Percentiles rank a stretch among this genome's conserved stretches.
Conservation (phyloP, 345 rosid species). For the Dipteronia sinensis region DNA sequence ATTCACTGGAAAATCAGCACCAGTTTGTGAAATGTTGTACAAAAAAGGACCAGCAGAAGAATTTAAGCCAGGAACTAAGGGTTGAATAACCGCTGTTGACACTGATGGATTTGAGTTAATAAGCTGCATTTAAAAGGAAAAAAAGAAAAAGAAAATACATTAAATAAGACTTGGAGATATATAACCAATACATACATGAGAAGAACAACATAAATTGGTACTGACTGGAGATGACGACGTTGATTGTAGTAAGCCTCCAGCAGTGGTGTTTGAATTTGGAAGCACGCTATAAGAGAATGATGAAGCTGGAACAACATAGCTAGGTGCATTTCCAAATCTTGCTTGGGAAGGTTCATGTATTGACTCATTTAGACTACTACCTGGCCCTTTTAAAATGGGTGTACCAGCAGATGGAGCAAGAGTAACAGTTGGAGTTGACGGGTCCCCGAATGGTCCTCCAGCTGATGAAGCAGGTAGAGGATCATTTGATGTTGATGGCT, state of each 20-base stretch:
- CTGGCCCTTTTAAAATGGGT: slow-evolving; percentile 8
- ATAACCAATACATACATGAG: neutral
- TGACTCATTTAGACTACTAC: slow-evolving; percentile 9
- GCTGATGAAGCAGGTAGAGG: slow-evolving; percentile 9
- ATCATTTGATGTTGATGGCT: slow-evolving; percentile 16
- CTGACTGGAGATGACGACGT: slow-evolving; percentile 17
- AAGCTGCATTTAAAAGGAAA: slow-evolving; percentile 23
- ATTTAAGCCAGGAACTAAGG: slow-evolving; percentile 19
- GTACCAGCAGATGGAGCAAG: slow-evolving; percentile 11
- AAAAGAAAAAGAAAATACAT: neutral
- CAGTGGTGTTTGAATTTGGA: slow-evolving; percentile 8
- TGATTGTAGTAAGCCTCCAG: slow-evolving; percentile 17
- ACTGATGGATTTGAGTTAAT: slow-evolving; percentile 18
- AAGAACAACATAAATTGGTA: neutral
- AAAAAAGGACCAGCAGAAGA: slow-evolving; percentile 24
- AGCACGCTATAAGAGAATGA: slow-evolving; percentile 30
- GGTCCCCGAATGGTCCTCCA: slow-evolving; percentile 13
- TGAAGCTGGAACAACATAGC: slow-evolving; percentile 24
- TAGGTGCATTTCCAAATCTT: slow-evolving; percentile 24
- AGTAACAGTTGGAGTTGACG: slow-evolving; percentile 12
- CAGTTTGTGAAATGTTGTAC: slow-evolving; percentile 24
- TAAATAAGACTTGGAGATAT: neutral
- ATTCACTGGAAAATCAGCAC: slow-evolving; percentile 16
- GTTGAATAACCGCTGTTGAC: slow-evolving; percentile 19
- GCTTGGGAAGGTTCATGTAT: slow-evolving; percentile 24